phyloP scores from a whole-genome alignment of 2,329 filamentous ascomycete genomes.

The Paecilomyces formosus region DNA sequence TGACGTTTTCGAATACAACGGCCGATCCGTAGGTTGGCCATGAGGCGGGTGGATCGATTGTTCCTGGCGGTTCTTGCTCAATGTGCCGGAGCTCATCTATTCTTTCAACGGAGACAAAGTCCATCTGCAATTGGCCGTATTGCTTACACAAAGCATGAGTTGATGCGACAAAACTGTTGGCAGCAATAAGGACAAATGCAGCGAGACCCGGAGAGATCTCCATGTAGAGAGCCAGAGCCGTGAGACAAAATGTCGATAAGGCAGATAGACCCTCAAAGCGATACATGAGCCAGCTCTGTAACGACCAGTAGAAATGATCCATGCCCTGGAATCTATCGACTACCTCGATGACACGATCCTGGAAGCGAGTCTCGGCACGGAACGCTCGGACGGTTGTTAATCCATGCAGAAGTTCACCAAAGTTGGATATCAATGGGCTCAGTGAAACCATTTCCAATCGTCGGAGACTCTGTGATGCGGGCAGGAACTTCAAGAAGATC shows the following conservation, averaged over 20 bases:
- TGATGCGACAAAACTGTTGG: constrained; percentile 55
- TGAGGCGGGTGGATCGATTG: constrained; percentile 60
- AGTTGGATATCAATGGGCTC: constrained; percentile 85
- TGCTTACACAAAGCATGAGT: constrained; percentile 69
- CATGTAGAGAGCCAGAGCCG: constrained; percentile 65
- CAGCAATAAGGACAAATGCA: constrained; percentile 73
- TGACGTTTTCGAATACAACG: constrained; percentile 69
- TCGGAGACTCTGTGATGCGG: constrained; percentile 73
- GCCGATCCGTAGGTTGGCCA: constrained; percentile 70
- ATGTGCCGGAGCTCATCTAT: constrained; percentile 75
- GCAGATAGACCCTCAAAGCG: constrained; percentile 69
- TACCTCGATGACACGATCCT: constrained; percentile 68
- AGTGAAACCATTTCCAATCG: constrained; percentile 85
- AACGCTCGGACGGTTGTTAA: constrained; percentile 82
- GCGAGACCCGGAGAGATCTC: constrained; percentile 70
- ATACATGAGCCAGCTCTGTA: constrained; percentile 78
- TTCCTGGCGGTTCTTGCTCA: constrained; percentile 64
- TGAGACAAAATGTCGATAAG: constrained; percentile 64
- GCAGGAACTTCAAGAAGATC: constrained; percentile 70
- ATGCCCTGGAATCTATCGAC: constrained; percentile 89
- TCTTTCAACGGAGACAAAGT: constrained; percentile 84
- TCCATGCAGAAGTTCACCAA: constrained; percentile 78
- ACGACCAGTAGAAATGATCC: constrained; percentile 91
- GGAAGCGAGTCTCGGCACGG: constrained; percentile 69
- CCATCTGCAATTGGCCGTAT: constrained; percentile 82